Evolutionary conservation across 2,329 filamentous ascomycete genomes (phyloP).

Genomic region (Microcera coccophila): DNA sequence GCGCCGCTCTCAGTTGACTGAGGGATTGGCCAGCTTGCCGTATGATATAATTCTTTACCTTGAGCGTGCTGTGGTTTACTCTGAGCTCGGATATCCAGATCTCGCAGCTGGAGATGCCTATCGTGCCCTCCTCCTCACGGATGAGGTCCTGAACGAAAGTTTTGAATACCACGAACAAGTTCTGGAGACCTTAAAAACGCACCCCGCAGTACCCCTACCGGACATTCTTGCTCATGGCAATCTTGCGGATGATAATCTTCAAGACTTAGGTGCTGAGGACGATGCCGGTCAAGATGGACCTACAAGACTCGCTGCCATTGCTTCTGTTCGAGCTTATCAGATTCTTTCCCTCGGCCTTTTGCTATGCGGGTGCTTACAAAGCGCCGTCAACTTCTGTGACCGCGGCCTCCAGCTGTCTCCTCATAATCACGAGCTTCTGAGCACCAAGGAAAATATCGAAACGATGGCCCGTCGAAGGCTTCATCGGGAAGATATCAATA

Average conservation of each 20-base stretch:
- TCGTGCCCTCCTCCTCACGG: constrained; percentile 78
- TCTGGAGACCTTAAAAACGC: constrained; percentile 45
- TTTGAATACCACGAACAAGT: constrained; percentile 79
- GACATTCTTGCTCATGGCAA: constrained; percentile 45
- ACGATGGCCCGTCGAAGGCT: constrained; percentile 49
- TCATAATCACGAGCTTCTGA: constrained; percentile 51
- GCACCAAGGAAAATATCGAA: constrained; percentile 52
- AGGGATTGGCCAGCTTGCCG: constrained; percentile 47
- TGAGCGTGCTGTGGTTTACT: constrained; percentile 67
- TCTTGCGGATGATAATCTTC: constrained; percentile 35
- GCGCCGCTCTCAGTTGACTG: constrained; percentile 55
- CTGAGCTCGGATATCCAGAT: constrained; percentile 78
- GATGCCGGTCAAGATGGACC: constrained; percentile 33
- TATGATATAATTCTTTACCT: constrained; percentile 64
- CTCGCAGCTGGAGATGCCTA: constrained; percentile 88
- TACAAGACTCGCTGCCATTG: constrained; percentile 43
- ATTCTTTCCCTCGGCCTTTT: constrained; percentile 56
- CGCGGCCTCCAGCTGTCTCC: constrained; percentile 56
- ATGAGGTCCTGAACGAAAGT: constrained; percentile 72
- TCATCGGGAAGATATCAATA: constrained; percentile 43
- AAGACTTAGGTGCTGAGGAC: constrained; percentile 31
- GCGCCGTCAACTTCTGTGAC: constrained; percentile 61
- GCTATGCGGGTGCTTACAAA: constrained; percentile 65
- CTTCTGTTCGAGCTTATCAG: constrained; percentile 57
- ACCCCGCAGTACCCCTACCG: constrained; percentile 34